Percentiles rank a stretch among this genome's conserved stretches.
These are phyloP conservation scores for Umbelopsis sp. DNA, from an alignment of 192 early-diverging fungal species.

Conservation along the genomic window DNA sequence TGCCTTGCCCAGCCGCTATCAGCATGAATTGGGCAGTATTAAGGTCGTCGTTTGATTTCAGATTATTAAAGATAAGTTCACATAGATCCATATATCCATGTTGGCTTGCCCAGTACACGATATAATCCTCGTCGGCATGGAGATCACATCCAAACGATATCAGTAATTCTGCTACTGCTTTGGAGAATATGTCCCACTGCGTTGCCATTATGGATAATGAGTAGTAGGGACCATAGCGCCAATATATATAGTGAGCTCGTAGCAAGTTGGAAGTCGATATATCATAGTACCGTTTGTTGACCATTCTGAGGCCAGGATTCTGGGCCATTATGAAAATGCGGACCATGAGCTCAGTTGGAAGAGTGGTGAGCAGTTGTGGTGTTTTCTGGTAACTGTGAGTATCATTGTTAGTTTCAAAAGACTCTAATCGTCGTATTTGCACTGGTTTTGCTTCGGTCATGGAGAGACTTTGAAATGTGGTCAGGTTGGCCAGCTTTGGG, in stretches of 20 bases:
- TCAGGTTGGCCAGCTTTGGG: not conserved
- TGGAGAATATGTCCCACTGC: constrained; percentile 10
- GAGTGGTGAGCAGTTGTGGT: not conserved
- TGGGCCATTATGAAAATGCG: constrained; percentile 41
- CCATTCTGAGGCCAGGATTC: constrained; percentile 26
- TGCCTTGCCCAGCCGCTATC: constrained; percentile 28
- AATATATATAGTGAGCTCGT: constrained; percentile 30
- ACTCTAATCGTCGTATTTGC: constrained; percentile 11
- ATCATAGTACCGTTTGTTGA: constrained; percentile 18
- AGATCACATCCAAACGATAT: constrained; percentile 23
- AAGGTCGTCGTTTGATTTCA: not conserved
- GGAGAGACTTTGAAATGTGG: not conserved
- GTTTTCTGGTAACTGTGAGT: not conserved
- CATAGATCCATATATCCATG: not conserved
- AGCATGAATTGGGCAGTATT: constrained; percentile 23
- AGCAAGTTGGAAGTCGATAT: constrained; percentile 29
- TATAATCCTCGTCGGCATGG: constrained; percentile 21
- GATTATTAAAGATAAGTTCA: constrained; percentile 15
- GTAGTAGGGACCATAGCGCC: constrained; percentile 28
- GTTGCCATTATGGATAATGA: constrained; percentile 16
- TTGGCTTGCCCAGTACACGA: not conserved
- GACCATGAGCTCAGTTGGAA: constrained; percentile 36
- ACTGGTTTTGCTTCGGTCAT: constrained; percentile 8
- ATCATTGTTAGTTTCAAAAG: constrained; percentile 4
- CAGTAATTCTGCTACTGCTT: constrained; percentile 26